A percentile compares a stretch with the other conserved stretches of the same genome.
Evolutionary conservation across 805 yeast genomes (phyloP).

Genomic region (Zygotorulaspora sp.): DNA sequence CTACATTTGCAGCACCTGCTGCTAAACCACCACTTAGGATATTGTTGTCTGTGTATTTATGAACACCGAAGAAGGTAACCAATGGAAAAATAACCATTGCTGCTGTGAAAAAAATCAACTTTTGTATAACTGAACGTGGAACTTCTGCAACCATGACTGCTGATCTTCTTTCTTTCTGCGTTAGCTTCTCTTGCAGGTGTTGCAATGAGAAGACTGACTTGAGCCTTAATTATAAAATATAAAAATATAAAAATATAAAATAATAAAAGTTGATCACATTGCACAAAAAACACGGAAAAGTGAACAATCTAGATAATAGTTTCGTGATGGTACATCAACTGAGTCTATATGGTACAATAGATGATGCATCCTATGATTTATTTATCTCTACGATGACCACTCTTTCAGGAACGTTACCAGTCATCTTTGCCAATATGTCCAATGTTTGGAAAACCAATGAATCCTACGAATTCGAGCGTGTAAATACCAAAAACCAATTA

Average conservation of each 20-base stretch:
- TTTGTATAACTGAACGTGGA: constrained; percentile 52
- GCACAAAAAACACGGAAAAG: too few species aligned
- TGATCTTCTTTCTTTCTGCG: constrained; percentile 7
- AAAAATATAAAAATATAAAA: background rate
- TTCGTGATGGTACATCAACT: constrained; percentile 37
- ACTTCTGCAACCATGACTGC: constrained; percentile 38
- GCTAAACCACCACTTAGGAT: constrained; percentile 75
- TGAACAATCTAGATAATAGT: too few species aligned
- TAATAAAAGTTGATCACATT: too few species aligned
- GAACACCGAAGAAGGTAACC: constrained; percentile 53
- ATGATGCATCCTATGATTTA: constrained; percentile 30
- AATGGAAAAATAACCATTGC: constrained; percentile 72
- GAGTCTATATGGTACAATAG: constrained; percentile 27
- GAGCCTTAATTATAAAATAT: too few species aligned
- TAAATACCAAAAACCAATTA: constrained; percentile 30
- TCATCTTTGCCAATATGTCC: constrained; percentile 25
- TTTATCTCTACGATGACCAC: constrained; percentile 29
- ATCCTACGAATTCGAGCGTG: constrained; percentile 23
- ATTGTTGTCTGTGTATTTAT: constrained; percentile 45
- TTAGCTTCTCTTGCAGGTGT: too few species aligned
- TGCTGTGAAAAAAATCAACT: constrained; percentile 67
- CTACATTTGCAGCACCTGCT: constrained; percentile 70
- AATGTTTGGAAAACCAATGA: constrained; percentile 32
- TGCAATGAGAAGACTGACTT: too few species aligned
- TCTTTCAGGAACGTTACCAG: constrained; percentile 31